A percentile compares a stretch with the other conserved stretches of the same genome.
Conservation (phyloP, 2,329 filamentous ascomycete genomes). For the Aplosporella prunicola region DNA sequence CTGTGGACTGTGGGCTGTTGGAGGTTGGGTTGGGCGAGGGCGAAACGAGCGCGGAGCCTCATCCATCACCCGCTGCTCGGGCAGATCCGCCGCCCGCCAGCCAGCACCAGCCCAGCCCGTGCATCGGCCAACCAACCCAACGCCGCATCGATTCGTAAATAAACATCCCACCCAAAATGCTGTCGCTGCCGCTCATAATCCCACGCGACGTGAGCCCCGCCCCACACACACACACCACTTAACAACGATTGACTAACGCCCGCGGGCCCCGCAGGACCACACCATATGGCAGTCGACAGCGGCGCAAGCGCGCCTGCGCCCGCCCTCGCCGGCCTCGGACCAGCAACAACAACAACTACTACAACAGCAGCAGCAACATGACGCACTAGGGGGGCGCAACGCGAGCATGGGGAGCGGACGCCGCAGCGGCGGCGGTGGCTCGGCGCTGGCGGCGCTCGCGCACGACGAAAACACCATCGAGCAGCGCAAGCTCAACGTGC, state of each 20-base stretch:
- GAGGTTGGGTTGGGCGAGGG: no score
- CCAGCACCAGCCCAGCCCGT: no score
- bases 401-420: conserved; percentile 15
- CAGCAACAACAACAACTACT: conserved; percentile 15
- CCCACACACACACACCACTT: not conserved
- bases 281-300: conserved; percentile 9
- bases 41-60: no score
- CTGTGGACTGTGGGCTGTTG: no score
- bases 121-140: no score
- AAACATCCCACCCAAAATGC: no score
- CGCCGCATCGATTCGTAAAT: no score
- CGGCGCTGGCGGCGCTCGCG: conserved; percentile 58
- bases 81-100: no score
- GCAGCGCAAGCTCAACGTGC: conserved; percentile 69
- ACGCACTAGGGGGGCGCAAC: conserved; percentile 15
- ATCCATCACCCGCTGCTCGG: no score
- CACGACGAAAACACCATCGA: conserved; percentile 70
- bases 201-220: conserved; percentile 17
- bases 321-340: conserved; percentile 21
- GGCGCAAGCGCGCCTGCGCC: conserved; percentile 4
- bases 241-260: conserved; percentile 8
- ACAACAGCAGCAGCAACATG: conserved; percentile 14
- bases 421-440: conserved; percentile 37
- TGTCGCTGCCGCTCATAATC: conserved; percentile 21
- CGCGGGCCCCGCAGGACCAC: conserved; percentile 1